Conservation (phyloP, 768 basidiomycete genomes). For the Lentinula boryana region DNA sequence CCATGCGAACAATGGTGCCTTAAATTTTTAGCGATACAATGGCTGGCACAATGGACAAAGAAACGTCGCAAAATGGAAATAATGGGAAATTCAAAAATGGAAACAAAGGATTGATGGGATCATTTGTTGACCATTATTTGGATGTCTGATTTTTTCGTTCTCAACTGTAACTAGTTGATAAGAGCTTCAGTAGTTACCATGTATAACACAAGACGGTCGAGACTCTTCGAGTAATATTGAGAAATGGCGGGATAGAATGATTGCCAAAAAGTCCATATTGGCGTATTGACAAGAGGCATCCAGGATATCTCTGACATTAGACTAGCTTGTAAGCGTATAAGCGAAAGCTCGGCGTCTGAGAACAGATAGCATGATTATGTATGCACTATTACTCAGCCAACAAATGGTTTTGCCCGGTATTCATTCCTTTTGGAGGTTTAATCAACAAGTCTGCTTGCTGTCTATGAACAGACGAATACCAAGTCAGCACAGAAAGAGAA, state of each 20-base stretch:
- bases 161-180: no score
- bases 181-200: no score
- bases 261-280: no score
- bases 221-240: no score
- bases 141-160: no score
- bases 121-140: not conserved
- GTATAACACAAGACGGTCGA: no score
- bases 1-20: not conserved
- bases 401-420: not conserved
- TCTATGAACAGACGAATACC: slow-evolving; percentile 26
- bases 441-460: slow-evolving; percentile 79
- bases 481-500: not conserved
- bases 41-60: not conserved
- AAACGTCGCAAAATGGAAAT: not conserved
- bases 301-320: no score
- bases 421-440: slow-evolving; percentile 45
- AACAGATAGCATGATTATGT: no score
- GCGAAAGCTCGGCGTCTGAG: no score
- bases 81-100: not conserved
- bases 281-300: no score
- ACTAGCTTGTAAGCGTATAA: no score
- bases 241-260: no score
- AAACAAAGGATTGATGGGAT: slow-evolving; percentile 1
- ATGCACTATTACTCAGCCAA: not conserved
- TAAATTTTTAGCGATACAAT: not conserved